Evolutionary conservation across 2,329 filamentous ascomycete genomes (phyloP), one percentile per base, ranked within the genome.

Genomic region (Exophiala calicioides): DNA sequence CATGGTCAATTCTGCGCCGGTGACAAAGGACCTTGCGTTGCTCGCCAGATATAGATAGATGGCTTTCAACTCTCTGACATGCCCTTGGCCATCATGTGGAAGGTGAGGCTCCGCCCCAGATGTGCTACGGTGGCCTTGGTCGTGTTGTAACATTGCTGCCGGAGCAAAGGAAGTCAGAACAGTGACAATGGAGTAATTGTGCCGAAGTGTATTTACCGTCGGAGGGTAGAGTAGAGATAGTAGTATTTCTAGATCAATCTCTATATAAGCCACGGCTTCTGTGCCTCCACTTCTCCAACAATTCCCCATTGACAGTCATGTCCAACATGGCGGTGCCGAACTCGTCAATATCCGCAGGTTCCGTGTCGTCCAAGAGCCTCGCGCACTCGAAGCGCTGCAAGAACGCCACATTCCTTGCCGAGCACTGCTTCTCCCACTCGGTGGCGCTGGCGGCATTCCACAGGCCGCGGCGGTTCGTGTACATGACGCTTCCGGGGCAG

Each of bases 121-220:
- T 81, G 79, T 2, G 72, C 76, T 12, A 80, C 70, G 19, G 71
- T 77, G 1, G 78, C 77, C 58, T 81, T 81, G 21, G 71, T 75
- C 5, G 70, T 71, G 52, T 81, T 81, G 62, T 81, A 81, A n/a
- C n/a, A n/a, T n/a, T n/a, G n/a, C n/a, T n/a, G n/a, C n/a, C n/a
- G n/a, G n/a, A n/a, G n/a, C n/a, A n/a, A n/a, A n/a, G n/a, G n/a
- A n/a, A n/a, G n/a, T n/a, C n/a, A n/a, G n/a, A n/a, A n/a, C n/a
- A n/a, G n/a, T n/a, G n/a, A n/a, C n/a, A n/a, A n/a, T n/a, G n/a
- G n/a, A n/a, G n/a, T n/a, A n/a, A n/a, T n/a, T n/a, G n/a, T n/a
- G n/a, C n/a, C n/a, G n/a, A n/a, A n/a, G n/a, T n/a, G n/a, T n/a
- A n/a, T n/a, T n/a, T n/a, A n/a, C n/a, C n/a, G n/a, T n/a, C n/a